phyloP scores from a whole-genome alignment of 106 monocot species.

The Allium sativum region DNA sequence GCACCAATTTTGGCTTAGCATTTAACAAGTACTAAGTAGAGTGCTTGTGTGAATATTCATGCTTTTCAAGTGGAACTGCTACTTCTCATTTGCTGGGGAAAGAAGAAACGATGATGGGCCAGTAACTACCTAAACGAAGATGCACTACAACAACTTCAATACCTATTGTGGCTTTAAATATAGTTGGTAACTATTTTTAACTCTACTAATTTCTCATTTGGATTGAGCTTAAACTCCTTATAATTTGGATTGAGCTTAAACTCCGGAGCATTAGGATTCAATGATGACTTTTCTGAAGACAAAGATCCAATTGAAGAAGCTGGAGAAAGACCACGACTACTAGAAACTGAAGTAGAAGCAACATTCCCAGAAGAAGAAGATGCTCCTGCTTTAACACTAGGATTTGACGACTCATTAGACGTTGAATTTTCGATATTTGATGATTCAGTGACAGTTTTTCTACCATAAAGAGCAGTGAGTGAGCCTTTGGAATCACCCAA shows the following conservation, averaged over 20 bases:
- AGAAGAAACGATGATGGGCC: too few species aligned
- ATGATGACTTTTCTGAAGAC: slow-evolving; percentile 73
- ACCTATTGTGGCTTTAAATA: too few species aligned
- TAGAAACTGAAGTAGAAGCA: slow-evolving; percentile 30
- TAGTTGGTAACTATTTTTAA: too few species aligned
- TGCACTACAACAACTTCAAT: too few species aligned
- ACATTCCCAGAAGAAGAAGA: slow-evolving; percentile 35
- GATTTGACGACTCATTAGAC: slow-evolving; percentile 20
- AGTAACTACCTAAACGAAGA: too few species aligned
- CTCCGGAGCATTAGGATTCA: slow-evolving; percentile 92
- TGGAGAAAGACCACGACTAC: slow-evolving; percentile 51
- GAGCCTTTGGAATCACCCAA: slow-evolving; percentile 13
- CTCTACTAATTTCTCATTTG: too few species aligned
- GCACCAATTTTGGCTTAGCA: too few species aligned
- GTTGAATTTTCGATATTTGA: slow-evolving; percentile 17
- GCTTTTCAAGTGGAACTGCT: too few species aligned
- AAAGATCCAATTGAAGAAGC: slow-evolving; percentile 72
- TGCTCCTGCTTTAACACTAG: slow-evolving; percentile 23
- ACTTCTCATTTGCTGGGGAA: too few species aligned
- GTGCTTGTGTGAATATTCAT: too few species aligned
- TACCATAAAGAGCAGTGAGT: slow-evolving; percentile 24
- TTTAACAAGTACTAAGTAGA: too few species aligned
- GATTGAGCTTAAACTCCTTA: too few species aligned
- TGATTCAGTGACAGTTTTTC: slow-evolving; percentile 8
- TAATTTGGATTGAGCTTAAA: slow-evolving; percentile 92